These are phyloP conservation scores for Hyphopichia homilentoma DNA, from an alignment of 805 yeast species.

Conservation along the genomic window DNA sequence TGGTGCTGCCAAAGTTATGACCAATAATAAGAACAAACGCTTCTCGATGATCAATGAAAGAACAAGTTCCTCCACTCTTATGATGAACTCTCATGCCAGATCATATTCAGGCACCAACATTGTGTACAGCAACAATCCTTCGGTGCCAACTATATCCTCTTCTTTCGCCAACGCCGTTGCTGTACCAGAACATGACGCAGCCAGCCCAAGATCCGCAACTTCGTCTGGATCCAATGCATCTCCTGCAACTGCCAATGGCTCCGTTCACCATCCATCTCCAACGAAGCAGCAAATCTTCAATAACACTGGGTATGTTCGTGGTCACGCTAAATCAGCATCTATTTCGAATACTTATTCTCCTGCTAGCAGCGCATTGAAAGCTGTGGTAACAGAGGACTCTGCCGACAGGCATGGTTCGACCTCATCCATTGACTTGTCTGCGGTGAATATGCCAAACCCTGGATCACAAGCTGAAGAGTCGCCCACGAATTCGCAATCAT, in stretches of 20 bases:
- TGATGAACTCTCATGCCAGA: slow-evolving; percentile 27
- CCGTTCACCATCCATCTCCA: slow-evolving; percentile 13
- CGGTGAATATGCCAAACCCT: no score
- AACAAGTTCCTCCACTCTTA: slow-evolving; percentile 32
- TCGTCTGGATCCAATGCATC: slow-evolving; percentile 2
- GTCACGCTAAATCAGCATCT: slow-evolving; percentile 32
- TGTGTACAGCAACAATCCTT: slow-evolving; percentile 47
- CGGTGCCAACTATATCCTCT: slow-evolving; percentile 68
- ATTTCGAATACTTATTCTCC: slow-evolving; percentile 38
- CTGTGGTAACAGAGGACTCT: slow-evolving; percentile 63
- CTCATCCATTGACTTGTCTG: slow-evolving; percentile 11
- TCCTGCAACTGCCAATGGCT: slow-evolving; percentile 5
- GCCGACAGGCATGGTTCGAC: slow-evolving; percentile 9
- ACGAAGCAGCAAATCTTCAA: slow-evolving; percentile 10
- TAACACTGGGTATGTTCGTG: slow-evolving; percentile 12
- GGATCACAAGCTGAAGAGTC: neutral
- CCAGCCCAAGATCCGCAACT: slow-evolving; percentile 3
- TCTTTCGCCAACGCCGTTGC: slow-evolving; percentile 52
- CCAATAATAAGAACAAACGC: slow-evolving; percentile 33
- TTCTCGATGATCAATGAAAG: slow-evolving; percentile 43
- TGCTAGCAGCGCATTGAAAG: slow-evolving; percentile 68
- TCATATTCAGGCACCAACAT: slow-evolving; percentile 29
- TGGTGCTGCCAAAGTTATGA: slow-evolving; percentile 1
- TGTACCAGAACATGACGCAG: slow-evolving; percentile 21
- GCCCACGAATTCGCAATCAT: neutral